Evolutionary conservation across 495 filamentous ascomycete genomes (phyloP), one percentile per base, ranked within the genome.

Genomic region (Aspergillus steynii): DNA sequence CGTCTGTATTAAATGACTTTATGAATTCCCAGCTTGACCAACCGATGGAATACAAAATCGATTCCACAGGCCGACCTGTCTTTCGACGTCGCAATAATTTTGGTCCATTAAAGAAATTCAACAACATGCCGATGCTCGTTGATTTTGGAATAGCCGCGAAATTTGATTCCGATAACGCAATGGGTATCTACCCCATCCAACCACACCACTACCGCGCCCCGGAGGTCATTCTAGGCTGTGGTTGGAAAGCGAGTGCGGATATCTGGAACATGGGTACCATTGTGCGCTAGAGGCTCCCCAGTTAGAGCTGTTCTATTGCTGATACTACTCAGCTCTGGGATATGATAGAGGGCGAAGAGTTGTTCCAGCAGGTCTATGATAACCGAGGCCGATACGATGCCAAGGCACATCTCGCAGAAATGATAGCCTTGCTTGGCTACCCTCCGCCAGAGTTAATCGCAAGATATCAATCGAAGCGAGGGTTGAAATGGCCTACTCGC

Each of bases 101-200:
- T 61, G 74, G 74, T 3, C 61, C 58, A 29, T 50, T 70, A 1
- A 58, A 67, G 53, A 54, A 58, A 57, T 34, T 60, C 8, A 55
- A 50, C 28, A 68, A 61, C 29, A 59, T 68, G 34, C 66, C 62
- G 60, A 92, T 92, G 75, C 90, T 93, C 62, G 91, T 89, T 73
- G 90, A 94, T 75, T 93, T 94, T 71, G 90, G 90, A 52, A 77
- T 92, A 14, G 88, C 90, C 0, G 84, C 88, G 68, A 89, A 87
- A 9, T 62, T 65, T 42, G 61, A 69, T 25, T 28, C 15, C 25
- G 45, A 53, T 9, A 47, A 58, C 42, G 60, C 58, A 32, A 50
- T 37, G 46, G 59, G 56, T 20, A 56, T 68, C 45, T 65, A 71
- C 56, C 73, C 71, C 31, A 75, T 76, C 46, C 69, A 74, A 34